phyloP scores from a whole-genome alignment of 768 basidiomycete species.

The Tylopilus sp. region DNA sequence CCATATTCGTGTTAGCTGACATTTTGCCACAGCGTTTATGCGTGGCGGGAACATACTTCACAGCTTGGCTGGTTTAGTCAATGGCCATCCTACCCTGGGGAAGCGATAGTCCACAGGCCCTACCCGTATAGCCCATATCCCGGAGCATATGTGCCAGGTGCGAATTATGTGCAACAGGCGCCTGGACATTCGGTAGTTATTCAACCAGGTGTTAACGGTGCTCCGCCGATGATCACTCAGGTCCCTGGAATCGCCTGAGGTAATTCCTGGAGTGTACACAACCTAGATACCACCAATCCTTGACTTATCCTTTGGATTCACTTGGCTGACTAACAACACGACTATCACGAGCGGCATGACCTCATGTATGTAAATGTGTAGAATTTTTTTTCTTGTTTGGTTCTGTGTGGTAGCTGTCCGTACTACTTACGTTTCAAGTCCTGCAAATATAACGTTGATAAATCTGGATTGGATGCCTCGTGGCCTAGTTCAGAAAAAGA shows the following conservation, averaged over 20 bases:
- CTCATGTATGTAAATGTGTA: neutral
- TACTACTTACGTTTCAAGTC: constrained; percentile 12
- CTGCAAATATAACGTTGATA: constrained; percentile 12
- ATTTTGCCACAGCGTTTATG: constrained; percentile 19
- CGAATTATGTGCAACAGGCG: constrained; percentile 42
- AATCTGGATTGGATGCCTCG: constrained; percentile 21
- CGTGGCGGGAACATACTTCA: constrained; percentile 36
- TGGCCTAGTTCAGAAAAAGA: constrained; percentile 27
- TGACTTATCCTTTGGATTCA: neutral
- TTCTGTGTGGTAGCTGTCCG: constrained; percentile 8
- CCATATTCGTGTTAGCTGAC: neutral
- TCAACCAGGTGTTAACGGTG: constrained; percentile 61
- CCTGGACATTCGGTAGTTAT: constrained; percentile 66
- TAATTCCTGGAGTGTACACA: neutral
- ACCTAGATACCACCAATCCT: neutral
- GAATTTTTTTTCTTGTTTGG: constrained; percentile 1
- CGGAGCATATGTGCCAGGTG: constrained; percentile 19
- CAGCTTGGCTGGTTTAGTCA: constrained; percentile 80
- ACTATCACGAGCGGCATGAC: constrained; percentile 8
- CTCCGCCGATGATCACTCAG: constrained; percentile 58
- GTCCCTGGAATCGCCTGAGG: constrained; percentile 38
- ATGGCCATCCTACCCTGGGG: constrained; percentile 52
- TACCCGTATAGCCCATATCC: constrained; percentile 31
- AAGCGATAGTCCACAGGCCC: constrained; percentile 21
- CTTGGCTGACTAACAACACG: constrained; percentile 10